A percentile compares a stretch with the other conserved stretches of the same genome.
Conservation (phyloP, 2,329 filamentous ascomycete genomes). For the Calonectria pteridis region DNA sequence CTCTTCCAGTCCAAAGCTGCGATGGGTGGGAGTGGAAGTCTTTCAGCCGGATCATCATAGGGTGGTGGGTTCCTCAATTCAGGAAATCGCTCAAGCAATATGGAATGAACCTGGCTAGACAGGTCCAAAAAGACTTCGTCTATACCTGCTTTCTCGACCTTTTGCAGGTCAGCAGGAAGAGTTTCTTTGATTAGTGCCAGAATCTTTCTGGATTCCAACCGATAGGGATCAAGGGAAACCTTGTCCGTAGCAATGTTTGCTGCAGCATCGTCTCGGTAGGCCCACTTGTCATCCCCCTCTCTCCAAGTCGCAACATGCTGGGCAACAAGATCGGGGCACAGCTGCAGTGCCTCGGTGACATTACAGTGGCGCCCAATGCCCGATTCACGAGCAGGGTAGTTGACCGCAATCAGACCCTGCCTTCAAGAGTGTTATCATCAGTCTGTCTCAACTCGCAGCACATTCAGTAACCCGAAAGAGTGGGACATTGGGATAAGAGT, state of each 20-base stretch:
- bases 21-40: slow-evolving; percentile 75
- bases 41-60: slow-evolving; percentile 78
- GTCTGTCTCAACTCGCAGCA: not conserved
- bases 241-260: slow-evolving; percentile 89
- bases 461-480: not conserved
- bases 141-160: slow-evolving; percentile 92
- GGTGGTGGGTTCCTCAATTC: slow-evolving; percentile 75
- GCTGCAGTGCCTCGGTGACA: slow-evolving; percentile 83
- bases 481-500: not conserved
- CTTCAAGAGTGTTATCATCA: slow-evolving; percentile 53
- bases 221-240: slow-evolving; percentile 93
- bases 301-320: slow-evolving; percentile 97
- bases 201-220: slow-evolving; percentile 86
- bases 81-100: slow-evolving; percentile 81
- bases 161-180: slow-evolving; percentile 74
- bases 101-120: slow-evolving; percentile 83
- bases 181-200: slow-evolving; percentile 81
- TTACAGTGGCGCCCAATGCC: slow-evolving; percentile 86
- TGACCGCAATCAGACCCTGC: slow-evolving; percentile 95
- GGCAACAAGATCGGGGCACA: slow-evolving; percentile 85
- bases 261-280: slow-evolving; percentile 85
- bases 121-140: slow-evolving; percentile 97
- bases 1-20: slow-evolving; percentile 85
- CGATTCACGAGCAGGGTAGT: slow-evolving; percentile 88
- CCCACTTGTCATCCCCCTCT: slow-evolving; percentile 92